Conservation (phyloP, 495 filamentous ascomycete genomes). For the Xeromyces bisporus region DNA sequence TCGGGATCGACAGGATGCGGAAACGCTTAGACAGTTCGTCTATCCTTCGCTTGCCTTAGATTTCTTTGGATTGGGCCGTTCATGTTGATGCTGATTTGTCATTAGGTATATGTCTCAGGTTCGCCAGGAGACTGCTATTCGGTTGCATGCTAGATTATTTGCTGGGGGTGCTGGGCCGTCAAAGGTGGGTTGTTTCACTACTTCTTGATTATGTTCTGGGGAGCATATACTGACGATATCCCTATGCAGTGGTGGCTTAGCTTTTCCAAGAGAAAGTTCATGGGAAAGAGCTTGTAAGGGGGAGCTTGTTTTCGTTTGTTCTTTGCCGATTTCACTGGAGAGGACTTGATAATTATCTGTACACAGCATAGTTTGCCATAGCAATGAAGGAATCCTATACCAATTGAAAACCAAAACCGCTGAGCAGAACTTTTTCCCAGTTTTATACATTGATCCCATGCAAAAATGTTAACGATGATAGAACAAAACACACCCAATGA, state of each 20-base stretch:
- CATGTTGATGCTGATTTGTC: conserved; percentile 4
- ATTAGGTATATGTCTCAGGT: conserved; percentile 65
- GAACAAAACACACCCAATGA: no score
- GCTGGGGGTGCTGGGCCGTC: conserved; percentile 68
- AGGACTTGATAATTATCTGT: no score
- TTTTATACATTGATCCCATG: no score
- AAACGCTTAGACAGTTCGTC: conserved; percentile 59
- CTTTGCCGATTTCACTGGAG: no score
- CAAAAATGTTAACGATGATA: no score
- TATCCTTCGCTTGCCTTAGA: not conserved
- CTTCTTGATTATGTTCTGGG: not conserved
- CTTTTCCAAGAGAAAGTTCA: conserved; percentile 97
- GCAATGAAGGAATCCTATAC: no score
- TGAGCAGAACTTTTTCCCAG: no score
- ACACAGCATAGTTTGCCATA: no score
- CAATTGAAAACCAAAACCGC: no score
- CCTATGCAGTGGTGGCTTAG: conserved; percentile 75
- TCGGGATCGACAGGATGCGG: conserved; percentile 70
- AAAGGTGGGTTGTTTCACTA: conserved; percentile 38
- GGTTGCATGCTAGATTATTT: conserved; percentile 74
- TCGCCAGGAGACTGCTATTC: conserved; percentile 70
- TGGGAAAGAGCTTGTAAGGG: conserved; percentile 73
- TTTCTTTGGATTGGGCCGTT: not conserved
- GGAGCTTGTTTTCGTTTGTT: no score
- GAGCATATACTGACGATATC: conserved; percentile 1